Evolutionary conservation across 169 alveolate species (phyloP).

Genomic region (Plasmodium coatneyi): DNA sequence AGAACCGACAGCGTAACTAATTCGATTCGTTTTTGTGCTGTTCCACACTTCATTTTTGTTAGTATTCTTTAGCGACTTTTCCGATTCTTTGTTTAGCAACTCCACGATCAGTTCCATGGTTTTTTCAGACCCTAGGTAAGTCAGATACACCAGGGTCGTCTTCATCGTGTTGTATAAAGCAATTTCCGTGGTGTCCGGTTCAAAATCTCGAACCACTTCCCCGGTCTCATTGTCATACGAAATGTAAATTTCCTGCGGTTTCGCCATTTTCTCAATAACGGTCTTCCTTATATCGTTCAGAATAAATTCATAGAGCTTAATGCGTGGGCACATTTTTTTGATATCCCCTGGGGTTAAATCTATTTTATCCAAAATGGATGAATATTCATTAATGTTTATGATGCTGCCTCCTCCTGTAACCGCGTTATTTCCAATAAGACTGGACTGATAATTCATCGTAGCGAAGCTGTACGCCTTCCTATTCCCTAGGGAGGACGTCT

Average conservation of each 20-base stretch:
- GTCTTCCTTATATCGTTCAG: conserved; percentile 73
- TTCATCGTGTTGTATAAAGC: conserved; percentile 96
- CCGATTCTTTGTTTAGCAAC: conserved; percentile 90
- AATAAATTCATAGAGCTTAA: conserved; percentile 66
- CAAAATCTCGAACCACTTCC: conserved; percentile 91
- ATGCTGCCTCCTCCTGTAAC: background rate
- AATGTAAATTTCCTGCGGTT: conserved; percentile 95
- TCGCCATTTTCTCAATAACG: conserved; percentile 94
- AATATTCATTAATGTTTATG: conserved; percentile 57
- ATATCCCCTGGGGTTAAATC: conserved; percentile 64
- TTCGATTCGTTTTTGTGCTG: conserved; percentile 90
- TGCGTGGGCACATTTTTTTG: conserved; percentile 58
- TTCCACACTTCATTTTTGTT: conserved; percentile 82
- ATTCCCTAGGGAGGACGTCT: conserved; percentile 9
- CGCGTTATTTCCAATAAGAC: background rate
- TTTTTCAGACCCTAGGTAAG: conserved; percentile 95
- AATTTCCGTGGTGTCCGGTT: conserved; percentile 95
- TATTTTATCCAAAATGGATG: conserved; percentile 60
- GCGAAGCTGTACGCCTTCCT: conserved; percentile 69
- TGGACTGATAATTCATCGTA: conserved; percentile 20
- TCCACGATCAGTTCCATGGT: conserved; percentile 93
- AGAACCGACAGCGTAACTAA: conserved; percentile 97
- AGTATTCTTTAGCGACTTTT: conserved; percentile 76
- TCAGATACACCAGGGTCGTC: conserved; percentile 93
- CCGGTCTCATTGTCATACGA: conserved; percentile 93